phyloP scores from a whole-genome alignment of 352 stramenopile species.

The Phytophthora brassicae region DNA sequence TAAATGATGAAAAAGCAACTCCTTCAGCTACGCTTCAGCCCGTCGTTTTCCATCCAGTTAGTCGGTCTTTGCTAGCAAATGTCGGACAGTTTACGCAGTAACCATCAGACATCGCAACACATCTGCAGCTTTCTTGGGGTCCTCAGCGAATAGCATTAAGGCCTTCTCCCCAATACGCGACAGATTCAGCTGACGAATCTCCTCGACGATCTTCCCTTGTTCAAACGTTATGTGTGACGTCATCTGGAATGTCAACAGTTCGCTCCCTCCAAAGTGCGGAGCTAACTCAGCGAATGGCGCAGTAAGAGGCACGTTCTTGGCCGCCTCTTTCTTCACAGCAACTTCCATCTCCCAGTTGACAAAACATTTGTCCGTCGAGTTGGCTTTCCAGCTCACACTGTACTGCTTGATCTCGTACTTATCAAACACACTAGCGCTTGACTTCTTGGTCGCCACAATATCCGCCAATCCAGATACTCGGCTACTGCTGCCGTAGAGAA shows the following conservation, averaged over 20 bases:
- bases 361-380: constrained; percentile 67
- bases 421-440: constrained; percentile 59
- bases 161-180: constrained; percentile 55
- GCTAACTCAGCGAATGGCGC: constrained; percentile 66
- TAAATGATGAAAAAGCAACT: constrained; percentile 35
- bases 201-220: constrained; percentile 74
- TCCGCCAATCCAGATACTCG: constrained; percentile 51
- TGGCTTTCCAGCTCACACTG: constrained; percentile 74
- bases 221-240: constrained; percentile 81
- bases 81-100: constrained; percentile 18
- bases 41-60: constrained; percentile 28
- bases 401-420: constrained; percentile 87
- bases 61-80: constrained; percentile 27
- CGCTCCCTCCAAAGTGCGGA: constrained; percentile 43
- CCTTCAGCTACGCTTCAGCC: constrained; percentile 30
- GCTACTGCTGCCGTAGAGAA: constrained; percentile 61
- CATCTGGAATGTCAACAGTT: constrained; percentile 72
- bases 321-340: constrained; percentile 47
- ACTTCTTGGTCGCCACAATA: constrained; percentile 69
- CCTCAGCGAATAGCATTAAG: constrained; percentile 50
- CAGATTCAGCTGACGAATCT: constrained; percentile 78
- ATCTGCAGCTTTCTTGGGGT: constrained; percentile 56
- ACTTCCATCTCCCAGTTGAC: constrained; percentile 79
- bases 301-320: constrained; percentile 58
- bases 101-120: constrained; percentile 55